Base-by-base conservation (phyloP, 257 asterid genomes). In the Fraxinus anomala region DNA sequence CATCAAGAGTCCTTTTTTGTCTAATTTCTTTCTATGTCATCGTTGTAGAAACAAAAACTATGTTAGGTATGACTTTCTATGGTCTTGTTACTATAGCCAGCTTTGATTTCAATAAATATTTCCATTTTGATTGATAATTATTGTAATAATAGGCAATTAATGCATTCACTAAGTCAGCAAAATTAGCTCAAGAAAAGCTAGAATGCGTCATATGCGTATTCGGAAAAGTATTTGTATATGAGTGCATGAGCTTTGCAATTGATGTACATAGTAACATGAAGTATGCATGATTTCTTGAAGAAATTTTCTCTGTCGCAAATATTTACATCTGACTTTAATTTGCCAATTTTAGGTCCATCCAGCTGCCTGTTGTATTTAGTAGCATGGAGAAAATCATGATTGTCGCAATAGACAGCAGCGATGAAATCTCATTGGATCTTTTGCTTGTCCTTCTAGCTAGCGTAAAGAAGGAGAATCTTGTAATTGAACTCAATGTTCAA, bases 301-400 rank as follows among this genome's bases (percentile, higher is more conserved):
- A 63, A 11, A 17, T 33, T 56, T 44, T 73, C 74, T 70, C 70
- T 11, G 19, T 40, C 33, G 34, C 31, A 40, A 42, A 44, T 67
- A 23, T 16, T 23, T 77, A 28, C 61, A 61, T 26, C 77, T 74
- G 54, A 74, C 70, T 33, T 63, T 16, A 47, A 26, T 65, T 26
- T 69, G 24, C 67, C 28, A 83, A 63, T 63, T 63, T 10, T 23
- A 86, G 90, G 85, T 66, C 70, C 71, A 63, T 71, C 51, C 88
- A 80, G 73, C 77, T 83, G 17, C 37, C 34, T 63, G 80, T 47
- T 49, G 82, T 82, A 70, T 76, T 80, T 79, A 69, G 36, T 21
- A 75, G 75, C 84, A 87, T 87, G 90, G 87, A 84, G 74, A 68
- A 40, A 11, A 80, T 87, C 76, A 87, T 87, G 88, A 80, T 70